phyloP scores from a whole-genome alignment of 208 protist genomes.

The Leishmania aethiopica region DNA sequence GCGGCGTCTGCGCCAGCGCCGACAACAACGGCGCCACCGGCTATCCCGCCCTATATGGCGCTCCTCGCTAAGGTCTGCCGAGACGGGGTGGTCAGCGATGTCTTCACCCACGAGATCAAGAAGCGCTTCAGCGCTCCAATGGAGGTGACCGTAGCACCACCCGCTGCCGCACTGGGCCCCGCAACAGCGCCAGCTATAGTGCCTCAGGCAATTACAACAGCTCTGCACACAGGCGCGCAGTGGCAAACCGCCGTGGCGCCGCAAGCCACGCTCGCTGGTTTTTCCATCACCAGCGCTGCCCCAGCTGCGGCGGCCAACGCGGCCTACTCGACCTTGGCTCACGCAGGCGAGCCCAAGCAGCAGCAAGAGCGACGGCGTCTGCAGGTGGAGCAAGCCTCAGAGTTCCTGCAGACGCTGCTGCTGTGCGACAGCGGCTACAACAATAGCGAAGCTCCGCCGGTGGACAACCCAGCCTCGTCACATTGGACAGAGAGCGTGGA shows the following conservation, averaged over 20 bases:
- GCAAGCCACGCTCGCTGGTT: conserved; percentile 2
- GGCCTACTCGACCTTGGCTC: conserved; percentile 12
- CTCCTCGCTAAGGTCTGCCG: conserved; percentile 30
- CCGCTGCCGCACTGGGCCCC: background rate
- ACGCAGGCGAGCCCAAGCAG: conserved; percentile 19
- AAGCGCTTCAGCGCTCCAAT: conserved; percentile 51
- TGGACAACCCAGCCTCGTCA: conserved; percentile 34
- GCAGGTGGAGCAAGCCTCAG: conserved; percentile 20
- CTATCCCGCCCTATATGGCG: conserved; percentile 16
- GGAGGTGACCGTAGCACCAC: conserved; percentile 12
- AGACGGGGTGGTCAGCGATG: conserved; percentile 35
- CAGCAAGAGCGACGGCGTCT: conserved; percentile 30
- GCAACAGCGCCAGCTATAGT: background rate
- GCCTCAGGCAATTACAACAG: background rate
- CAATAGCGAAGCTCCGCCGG: conserved; percentile 35
- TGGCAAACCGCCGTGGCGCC: conserved; percentile 9
- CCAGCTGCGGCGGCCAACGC: conserved; percentile 4
- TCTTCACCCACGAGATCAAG: conserved; percentile 44
- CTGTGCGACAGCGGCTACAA: conserved; percentile 56
- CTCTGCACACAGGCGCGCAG: conserved; percentile 6
- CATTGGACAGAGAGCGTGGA: conserved; percentile 14
- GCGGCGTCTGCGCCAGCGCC: background rate
- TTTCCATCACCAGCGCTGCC: conserved; percentile 5
- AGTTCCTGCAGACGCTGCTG: conserved; percentile 46
- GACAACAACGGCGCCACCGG: background rate